Evolutionary conservation across 257 asterid species (phyloP), one percentile per base, ranked within the genome.

Genomic region (Solanum medicagineum): DNA sequence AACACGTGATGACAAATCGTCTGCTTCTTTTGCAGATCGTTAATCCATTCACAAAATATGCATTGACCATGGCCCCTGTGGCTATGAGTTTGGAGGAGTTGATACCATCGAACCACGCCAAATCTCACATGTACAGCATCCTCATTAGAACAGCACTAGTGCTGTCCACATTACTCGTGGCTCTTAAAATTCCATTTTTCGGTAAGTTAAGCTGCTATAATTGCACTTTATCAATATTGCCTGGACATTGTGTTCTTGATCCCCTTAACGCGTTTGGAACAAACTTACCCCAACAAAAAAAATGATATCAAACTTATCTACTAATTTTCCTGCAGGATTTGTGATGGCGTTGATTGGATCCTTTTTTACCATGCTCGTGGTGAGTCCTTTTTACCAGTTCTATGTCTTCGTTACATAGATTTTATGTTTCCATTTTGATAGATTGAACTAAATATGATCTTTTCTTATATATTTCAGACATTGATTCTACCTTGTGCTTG

Each of bases 31-130:
- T 89, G 90, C 95, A 96, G 99, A 97, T 97, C 0, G 97, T 97
- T 84, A 97, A 97, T 89, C 99, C 99, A 82, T 92, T 97, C 73
- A 95, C 99, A 32, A 97, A 97, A 92, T 97, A 93, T 92, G 98
- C 98, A 68, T 89, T 97, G 87, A 94, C 98, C 89, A 90, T 97
- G 90, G 88, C 97, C 55, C 99, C 98, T 0, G 98, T 97, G 85
- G 99, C 98, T 12, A 84, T 94, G 98, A 88, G 99, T 91, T 92
- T 97, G 20, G 99, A 97, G 89, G 98, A 97, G 86, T 42, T 97
- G 91, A 92, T 95, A 84, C 98, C 98, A 19, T 85, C 94, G 3
- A 88, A 90, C 87, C 90, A 86, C 24, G 56, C 70, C 83, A 95
- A 92, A 86, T 92, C 95, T 11, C 71, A 85, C 83, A 54, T 92